These are phyloP conservation scores for Pisolithus marmoratus DNA, from an alignment of 768 basidiomycete species.

Conservation along the genomic window DNA sequence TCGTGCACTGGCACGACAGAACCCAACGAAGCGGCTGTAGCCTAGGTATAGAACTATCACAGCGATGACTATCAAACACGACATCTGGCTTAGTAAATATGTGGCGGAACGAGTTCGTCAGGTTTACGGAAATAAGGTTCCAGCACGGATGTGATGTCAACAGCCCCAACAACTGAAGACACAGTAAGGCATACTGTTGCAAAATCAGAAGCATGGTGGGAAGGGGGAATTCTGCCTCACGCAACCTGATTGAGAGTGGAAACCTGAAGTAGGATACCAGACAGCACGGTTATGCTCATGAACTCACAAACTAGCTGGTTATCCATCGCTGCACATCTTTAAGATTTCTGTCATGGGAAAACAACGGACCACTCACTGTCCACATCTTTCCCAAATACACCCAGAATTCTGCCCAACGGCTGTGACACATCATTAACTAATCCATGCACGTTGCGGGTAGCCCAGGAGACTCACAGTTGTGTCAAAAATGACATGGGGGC, in stretches of 20 bases:
- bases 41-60: conserved; percentile 48
- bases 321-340: conserved; percentile 36
- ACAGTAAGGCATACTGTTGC: conserved; percentile 44
- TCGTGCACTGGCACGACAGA: conserved; percentile 66
- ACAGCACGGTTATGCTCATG: not conserved
- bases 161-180: conserved; percentile 45
- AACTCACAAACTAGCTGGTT: conserved; percentile 51
- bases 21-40: conserved; percentile 60
- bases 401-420: conserved; percentile 56
- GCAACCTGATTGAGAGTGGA: conserved; percentile 50
- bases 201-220: not conserved
- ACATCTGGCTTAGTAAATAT: not conserved
- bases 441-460: not conserved
- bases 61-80: conserved; percentile 40
- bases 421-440: conserved; percentile 12
- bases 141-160: conserved; percentile 52
- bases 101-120: not conserved
- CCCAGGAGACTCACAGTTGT: conserved; percentile 39
- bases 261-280: not conserved
- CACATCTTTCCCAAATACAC: conserved; percentile 62
- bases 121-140: conserved; percentile 57
- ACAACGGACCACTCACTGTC: conserved; percentile 38
- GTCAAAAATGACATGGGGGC: conserved; percentile 80
- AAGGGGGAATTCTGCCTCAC: conserved; percentile 23
- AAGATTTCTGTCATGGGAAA: not conserved